Base-by-base conservation (phyloP, 2,329 filamentous ascomycete genomes). In the Fusarium sp. region DNA sequence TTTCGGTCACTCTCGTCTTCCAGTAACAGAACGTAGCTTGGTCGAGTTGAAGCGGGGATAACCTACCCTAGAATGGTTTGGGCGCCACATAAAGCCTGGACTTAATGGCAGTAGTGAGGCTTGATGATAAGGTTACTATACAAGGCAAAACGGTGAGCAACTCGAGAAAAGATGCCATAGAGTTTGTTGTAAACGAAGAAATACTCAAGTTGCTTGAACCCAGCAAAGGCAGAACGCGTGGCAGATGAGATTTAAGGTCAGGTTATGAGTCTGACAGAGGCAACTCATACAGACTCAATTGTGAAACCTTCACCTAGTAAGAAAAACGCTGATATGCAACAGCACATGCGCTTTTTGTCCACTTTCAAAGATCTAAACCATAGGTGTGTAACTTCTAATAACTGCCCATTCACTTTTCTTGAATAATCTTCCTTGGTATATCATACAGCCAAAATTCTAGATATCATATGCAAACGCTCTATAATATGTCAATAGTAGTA, bases 371-470 rank as follows among this genome's bases (percentile, higher is more conserved):
- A 23, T 18, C 23, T 35, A n/a, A 50, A 18, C 30, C 30, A 17
- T 26, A 40, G 30, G 41, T 33, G 50, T 41, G 13, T 20, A 27
- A 32, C 44, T 64, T 54, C 44, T 46, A 38, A 45, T 45, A 48
- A 67, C 52, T 61, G 40, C 48, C 41, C 35, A 35, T 71, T 52
- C 41, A 17, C 40, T 61, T 30, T 52, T 37, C 23, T 23, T 23
- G 23, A 40, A 46, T 26, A 41, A 15, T 15, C 32, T 12, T 37
- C 35, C n/a, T 15, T 46, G 15, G 7, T 63, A 37, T 23, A 69
- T 65, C 52, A 41, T 49, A 65, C 53, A 60, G 15, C 23, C 49
- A 37, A 40, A 66, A 38, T 52, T 23, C 46, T 35, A 18, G 49
- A 67, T 38, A 67, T 58, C 37, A 20, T 40, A 45, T 60, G 35